Evolutionary conservation across 2,329 filamentous ascomycete genomes (phyloP), one percentile per base, ranked within the genome.

Genomic region (Colletotrichum gigasporum): DNA sequence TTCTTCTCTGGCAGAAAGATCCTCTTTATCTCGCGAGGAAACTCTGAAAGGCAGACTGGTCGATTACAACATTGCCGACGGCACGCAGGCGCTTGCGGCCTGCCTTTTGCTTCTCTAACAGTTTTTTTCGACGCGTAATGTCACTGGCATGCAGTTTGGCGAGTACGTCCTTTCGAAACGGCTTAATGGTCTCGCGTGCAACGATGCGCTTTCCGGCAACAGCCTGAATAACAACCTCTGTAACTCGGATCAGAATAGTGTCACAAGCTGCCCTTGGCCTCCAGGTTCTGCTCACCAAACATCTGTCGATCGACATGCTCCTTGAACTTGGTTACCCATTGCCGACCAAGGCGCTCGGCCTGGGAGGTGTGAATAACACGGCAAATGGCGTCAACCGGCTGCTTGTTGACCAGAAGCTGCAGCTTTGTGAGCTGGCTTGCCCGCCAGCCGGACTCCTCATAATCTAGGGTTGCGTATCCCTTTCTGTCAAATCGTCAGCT

Each of bases 21-120:
- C 30, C 12, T 22, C 18, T 32, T 62, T 69, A 94, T 78, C 96
- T 97, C 0, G 94, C 87, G 75, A 99, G 78, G 76, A 99, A 99
- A 69, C 89, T 92, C 78, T 99, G 96, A 75, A 98, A 99, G 3
- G 94, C 94, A 70, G 93, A 91, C 71, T 97, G 94, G 66, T 98
- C 94, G 76, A 99, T 98, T n/a, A 94, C 86, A 1, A 99, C 94
- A 74, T 97, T 97, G 0, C 96, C 92, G 5, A 94, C 90, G 1
- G 91, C 87, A 63, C 93, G 88, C 63, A 99, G 79, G 77, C 91
- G 91, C 86, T 97, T 97, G 59, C 94, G 86, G 0, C 96, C 96
- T 69, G 94, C 94, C 80, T 99, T 99, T 78, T 99, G 96, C 83
- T 95, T 97, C 80, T 98, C 95, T 10, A 99, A 79, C 69, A 99